These are phyloP conservation scores for Penicillium vulpinum DNA, from an alignment of 2,329 filamentous ascomycete species.

Conservation along the genomic window DNA sequence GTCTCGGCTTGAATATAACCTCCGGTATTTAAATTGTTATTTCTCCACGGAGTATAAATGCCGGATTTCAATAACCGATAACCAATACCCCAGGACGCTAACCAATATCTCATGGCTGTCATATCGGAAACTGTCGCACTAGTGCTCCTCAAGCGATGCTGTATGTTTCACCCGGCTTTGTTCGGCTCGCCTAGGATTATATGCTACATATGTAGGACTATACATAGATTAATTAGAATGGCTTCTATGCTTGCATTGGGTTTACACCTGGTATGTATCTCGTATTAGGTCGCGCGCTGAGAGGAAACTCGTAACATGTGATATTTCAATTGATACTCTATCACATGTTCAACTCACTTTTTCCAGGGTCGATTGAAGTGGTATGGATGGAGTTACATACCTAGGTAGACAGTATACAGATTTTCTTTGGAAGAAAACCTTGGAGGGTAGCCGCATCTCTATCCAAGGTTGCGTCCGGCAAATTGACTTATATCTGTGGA, in stretches of 20 bases:
- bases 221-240: background rate
- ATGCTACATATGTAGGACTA: too few species aligned
- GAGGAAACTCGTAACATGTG: background rate
- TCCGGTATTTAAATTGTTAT: background rate
- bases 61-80: background rate
- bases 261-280: background rate
- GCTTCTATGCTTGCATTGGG: background rate
- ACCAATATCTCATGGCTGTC: background rate
- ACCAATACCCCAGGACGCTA: background rate
- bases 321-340: background rate
- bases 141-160: background rate
- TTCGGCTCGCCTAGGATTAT: background rate
- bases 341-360: background rate
- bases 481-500: too few species aligned
- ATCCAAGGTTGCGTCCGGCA: background rate
- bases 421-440: too few species aligned
- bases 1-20: slow-evolving; percentile 9
- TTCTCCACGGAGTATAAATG: background rate
- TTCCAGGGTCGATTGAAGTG: background rate
- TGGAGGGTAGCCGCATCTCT: background rate
- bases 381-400: background rate
- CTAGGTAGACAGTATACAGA: too few species aligned
- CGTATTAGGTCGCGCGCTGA: background rate
- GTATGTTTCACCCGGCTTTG: background rate
- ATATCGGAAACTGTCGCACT: background rate